phyloP scores from a whole-genome alignment of 1,284 basidiomycete genomes.

The Melampsora larici-populina region DNA sequence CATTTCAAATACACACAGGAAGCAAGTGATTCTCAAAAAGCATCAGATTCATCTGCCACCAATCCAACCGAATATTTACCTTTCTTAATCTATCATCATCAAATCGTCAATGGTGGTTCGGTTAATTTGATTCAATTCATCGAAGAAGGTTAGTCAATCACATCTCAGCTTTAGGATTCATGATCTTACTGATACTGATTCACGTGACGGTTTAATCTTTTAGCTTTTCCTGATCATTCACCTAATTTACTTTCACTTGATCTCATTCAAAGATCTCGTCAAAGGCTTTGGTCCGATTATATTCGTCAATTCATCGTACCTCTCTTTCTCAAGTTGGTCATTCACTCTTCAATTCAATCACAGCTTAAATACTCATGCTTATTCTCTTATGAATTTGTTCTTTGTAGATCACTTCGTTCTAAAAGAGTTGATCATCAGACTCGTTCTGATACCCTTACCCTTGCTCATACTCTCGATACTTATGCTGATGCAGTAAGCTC shows the following conservation, averaged over 20 bases:
- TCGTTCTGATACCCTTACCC: too few relatives aligned
- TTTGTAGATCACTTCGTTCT: background rate
- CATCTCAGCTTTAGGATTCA: too few relatives aligned
- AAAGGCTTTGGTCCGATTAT: slow-evolving; percentile 42
- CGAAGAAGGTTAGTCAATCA: slow-evolving; percentile 37
- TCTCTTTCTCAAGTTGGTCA: slow-evolving; percentile 33
- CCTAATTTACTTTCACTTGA: slow-evolving; percentile 30
- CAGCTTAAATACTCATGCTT: background rate
- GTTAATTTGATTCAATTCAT: slow-evolving; percentile 39
- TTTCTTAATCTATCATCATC: slow-evolving; percentile 31
- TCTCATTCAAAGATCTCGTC: slow-evolving; percentile 34
- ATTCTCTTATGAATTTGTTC: background rate
- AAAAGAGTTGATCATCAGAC: too few relatives aligned
- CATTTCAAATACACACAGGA: background rate
- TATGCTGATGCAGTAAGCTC: slow-evolving; percentile 1
- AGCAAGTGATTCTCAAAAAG: slow-evolving; percentile 36
- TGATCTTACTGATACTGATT: too few relatives aligned
- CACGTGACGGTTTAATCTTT: background rate
- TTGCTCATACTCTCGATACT: too few relatives aligned
- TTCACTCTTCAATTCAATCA: background rate
- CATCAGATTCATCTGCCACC: slow-evolving; percentile 28
- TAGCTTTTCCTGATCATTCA: slow-evolving; percentile 34
- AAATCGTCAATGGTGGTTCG: slow-evolving; percentile 18
- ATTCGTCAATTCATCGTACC: slow-evolving; percentile 39
- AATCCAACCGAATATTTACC: slow-evolving; percentile 41